phyloP scores from a whole-genome alignment of 768 basidiomycete species.

The Austroboletus eburneus region DNA sequence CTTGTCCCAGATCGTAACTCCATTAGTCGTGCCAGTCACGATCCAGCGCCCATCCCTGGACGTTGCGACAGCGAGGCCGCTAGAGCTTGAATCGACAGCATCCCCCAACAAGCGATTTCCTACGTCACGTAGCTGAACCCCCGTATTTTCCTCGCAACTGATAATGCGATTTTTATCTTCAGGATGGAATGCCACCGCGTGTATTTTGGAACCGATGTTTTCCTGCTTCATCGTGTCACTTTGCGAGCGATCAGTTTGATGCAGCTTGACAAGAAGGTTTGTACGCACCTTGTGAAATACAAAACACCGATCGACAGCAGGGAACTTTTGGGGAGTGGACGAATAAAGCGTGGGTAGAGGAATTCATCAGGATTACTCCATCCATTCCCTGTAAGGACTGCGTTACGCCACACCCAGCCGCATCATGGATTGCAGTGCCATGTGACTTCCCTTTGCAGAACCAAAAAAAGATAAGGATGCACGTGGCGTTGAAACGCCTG shows the following conservation, averaged over 20 bases:
- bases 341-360: too few species aligned
- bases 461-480: too few species aligned
- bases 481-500: too few species aligned
- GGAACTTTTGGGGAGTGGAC: too few species aligned
- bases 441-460: too few species aligned
- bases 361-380: too few species aligned
- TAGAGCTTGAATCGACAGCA: slow-evolving; percentile 1
- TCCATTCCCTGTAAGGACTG: too few species aligned
- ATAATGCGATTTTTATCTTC: neutral
- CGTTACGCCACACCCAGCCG: too few species aligned
- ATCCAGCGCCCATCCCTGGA: slow-evolving; percentile 10
- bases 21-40: slow-evolving; percentile 6
- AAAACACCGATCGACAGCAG: too few species aligned
- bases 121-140: slow-evolving; percentile 5
- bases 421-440: too few species aligned
- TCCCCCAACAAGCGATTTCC: slow-evolving; percentile 9
- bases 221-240: neutral
- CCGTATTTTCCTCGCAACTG: slow-evolving; percentile 12
- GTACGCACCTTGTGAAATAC: too few species aligned
- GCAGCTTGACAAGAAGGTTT: too few species aligned
- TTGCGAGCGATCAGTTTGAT: neutral
- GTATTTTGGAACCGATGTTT: slow-evolving; percentile 9
- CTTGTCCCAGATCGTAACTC: slow-evolving; percentile 16
- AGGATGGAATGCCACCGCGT: slow-evolving; percentile 9
- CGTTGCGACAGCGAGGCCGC: slow-evolving; percentile 6